Percentiles rank a stretch among this genome's conserved stretches.
Evolutionary conservation across 169 alveolate species (phyloP).

Genomic region (Plasmodium knowlesi): DNA sequence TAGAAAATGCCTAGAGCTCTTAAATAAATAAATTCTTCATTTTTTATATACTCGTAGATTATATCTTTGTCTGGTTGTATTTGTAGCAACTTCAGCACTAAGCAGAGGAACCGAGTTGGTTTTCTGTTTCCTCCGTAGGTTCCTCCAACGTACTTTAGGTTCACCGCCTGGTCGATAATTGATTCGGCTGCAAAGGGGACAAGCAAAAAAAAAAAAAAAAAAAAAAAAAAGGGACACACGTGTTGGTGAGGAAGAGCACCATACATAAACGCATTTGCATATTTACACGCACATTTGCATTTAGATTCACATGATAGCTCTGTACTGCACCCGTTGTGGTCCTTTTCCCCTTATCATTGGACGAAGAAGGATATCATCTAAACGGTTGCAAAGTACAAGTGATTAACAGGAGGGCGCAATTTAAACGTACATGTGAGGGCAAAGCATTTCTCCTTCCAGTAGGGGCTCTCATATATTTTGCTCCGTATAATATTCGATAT

Average conservation of each 20-base stretch:
- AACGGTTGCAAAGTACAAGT: background rate
- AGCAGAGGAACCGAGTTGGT: constrained; percentile 96
- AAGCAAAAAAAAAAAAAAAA: background rate
- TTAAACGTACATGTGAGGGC: constrained; percentile 83
- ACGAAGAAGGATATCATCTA: background rate
- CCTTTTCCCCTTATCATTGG: background rate
- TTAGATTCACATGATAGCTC: background rate
- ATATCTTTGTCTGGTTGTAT: constrained; percentile 96
- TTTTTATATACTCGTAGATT: constrained; percentile 94
- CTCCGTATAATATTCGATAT: constrained; percentile 89
- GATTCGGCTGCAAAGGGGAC: constrained; percentile 88
- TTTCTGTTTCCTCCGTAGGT: constrained; percentile 96
- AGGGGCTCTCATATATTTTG: constrained; percentile 88
- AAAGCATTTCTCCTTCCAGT: constrained; percentile 92
- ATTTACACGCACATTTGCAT: no score
- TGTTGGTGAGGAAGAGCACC: background rate
- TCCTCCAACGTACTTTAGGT: constrained; percentile 96
- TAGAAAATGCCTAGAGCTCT: constrained; percentile 97
- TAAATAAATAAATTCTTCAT: constrained; percentile 95
- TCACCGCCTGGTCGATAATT: constrained; percentile 95
- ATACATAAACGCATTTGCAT: background rate
- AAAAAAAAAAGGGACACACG: background rate
- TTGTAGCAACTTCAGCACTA: constrained; percentile 95
- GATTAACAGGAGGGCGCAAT: background rate
- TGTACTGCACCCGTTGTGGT: background rate